These are phyloP conservation scores for Phialophora expanda DNA, from an alignment of 2,329 filamentous ascomycete genomes.

Conservation along the genomic window DNA sequence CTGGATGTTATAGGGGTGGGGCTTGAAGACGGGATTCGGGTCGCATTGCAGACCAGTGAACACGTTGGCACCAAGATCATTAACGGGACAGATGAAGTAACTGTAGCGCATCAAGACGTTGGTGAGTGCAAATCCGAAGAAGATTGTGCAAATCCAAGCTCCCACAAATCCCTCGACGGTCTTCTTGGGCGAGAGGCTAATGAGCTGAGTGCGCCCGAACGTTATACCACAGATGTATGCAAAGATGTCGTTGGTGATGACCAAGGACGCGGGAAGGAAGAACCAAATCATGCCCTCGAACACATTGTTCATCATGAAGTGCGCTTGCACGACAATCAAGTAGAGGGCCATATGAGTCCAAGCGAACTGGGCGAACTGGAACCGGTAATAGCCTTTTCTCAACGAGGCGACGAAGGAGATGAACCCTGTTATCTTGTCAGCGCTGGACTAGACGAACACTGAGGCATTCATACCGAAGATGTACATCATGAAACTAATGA, in stretches of 20 bases:
- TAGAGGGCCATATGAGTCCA: slow-evolving; percentile 99
- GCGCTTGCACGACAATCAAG: slow-evolving; percentile 94
- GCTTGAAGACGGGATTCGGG: slow-evolving; percentile 87
- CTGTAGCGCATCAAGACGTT: slow-evolving; percentile 86
- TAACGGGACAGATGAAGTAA: slow-evolving; percentile 98
- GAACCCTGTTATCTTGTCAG: slow-evolving; percentile 68
- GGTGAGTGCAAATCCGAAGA: slow-evolving; percentile 81
- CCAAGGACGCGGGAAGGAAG: slow-evolving; percentile 90
- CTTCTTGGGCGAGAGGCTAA: slow-evolving; percentile 98
- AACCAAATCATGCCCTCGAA: slow-evolving; percentile 99
- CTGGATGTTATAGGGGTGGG: slow-evolving; percentile 74
- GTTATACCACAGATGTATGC: slow-evolving; percentile 97
- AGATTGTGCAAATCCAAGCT: slow-evolving; percentile 92
- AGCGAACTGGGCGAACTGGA: slow-evolving; percentile 98
- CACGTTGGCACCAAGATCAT: slow-evolving; percentile 91
- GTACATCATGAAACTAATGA: slow-evolving; percentile 98
- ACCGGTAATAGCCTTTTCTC: slow-evolving; percentile 94
- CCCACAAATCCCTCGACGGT: slow-evolving; percentile 96
- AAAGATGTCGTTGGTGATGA: slow-evolving; percentile 98
- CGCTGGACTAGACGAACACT: background rate
- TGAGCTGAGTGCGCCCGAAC: slow-evolving; percentile 93
- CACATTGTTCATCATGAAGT: slow-evolving; percentile 99
- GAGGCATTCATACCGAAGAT: slow-evolving; percentile 74
- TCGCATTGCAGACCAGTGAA: slow-evolving; percentile 88
- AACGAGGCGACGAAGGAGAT: slow-evolving; percentile 96